phyloP scores from a whole-genome alignment of 177 flowering plant genomes.

The Vitis hybrid region DNA sequence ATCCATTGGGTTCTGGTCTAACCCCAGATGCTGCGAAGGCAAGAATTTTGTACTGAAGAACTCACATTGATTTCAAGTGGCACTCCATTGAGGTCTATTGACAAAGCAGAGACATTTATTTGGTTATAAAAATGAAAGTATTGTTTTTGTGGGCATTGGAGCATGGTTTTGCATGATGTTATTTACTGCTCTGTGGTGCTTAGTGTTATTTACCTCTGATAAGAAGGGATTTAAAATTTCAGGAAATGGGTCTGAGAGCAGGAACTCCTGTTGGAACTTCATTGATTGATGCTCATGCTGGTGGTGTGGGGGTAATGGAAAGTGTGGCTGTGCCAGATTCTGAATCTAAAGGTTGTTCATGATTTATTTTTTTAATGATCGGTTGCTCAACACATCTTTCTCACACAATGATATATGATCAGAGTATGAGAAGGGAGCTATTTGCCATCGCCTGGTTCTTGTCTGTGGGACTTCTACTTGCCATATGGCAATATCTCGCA shows the following conservation, averaged over 20 bases:
- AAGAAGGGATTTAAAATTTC: constrained; percentile 23
- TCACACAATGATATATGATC: constrained; percentile 18
- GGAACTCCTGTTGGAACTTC: constrained; percentile 96
- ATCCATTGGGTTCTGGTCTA: constrained; percentile 92
- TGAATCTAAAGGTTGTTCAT: constrained; percentile 49
- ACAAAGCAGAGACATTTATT: constrained; percentile 21
- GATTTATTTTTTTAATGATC: not conserved
- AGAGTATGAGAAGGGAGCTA: constrained; percentile 58
- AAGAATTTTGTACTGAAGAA: constrained; percentile 54
- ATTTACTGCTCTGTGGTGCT: not conserved
- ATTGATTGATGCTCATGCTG: constrained; percentile 97
- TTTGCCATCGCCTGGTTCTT: constrained; percentile 79
- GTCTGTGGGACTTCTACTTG: constrained; percentile 99
- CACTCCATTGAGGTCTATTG: constrained; percentile 46
- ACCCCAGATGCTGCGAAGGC: constrained; percentile 93
- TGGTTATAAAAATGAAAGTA: constrained; percentile 12
- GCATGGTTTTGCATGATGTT: constrained; percentile 10
- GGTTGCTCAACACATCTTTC: not conserved
- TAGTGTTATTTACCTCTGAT: constrained; percentile 6
- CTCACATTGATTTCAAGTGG: constrained; percentile 45
- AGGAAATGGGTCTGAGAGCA: constrained; percentile 80
- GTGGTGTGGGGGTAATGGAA: constrained; percentile 97
- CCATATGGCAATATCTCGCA: constrained; percentile 84
- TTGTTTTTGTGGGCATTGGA: constrained; percentile 13
- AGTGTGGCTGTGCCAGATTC: constrained; percentile 50